A percentile compares a stretch with the other conserved stretches of the same genome.
Conservation (phyloP, 176 grass and related monocot genomes). For the Bolboschoenus planiculmis region DNA sequence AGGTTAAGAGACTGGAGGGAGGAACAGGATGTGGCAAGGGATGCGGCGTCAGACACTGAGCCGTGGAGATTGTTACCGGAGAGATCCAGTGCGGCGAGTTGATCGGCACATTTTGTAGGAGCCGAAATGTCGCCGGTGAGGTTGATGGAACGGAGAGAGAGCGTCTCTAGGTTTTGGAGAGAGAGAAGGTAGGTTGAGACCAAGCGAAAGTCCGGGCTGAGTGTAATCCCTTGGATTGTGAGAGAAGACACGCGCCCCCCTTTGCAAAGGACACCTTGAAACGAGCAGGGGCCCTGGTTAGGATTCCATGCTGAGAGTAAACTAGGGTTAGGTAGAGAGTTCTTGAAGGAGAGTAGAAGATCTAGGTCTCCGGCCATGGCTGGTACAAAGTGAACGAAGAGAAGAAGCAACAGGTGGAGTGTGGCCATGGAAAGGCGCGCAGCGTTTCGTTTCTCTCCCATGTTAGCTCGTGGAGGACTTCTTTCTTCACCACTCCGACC, state of each 20-base stretch:
- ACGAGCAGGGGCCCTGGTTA: slow-evolving; percentile 42
- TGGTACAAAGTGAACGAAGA: background rate
- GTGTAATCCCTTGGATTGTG: slow-evolving; percentile 29
- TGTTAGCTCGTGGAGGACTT: background rate
- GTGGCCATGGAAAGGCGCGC: background rate
- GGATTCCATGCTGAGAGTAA: slow-evolving; percentile 40
- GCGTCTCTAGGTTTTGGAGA: slow-evolving; percentile 39
- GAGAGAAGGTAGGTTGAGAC: slow-evolving; percentile 45
- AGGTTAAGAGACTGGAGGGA: slow-evolving; percentile 52
- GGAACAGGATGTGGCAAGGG: slow-evolving; percentile 39
- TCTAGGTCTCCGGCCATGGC: slow-evolving; percentile 38
- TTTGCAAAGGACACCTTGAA: slow-evolving; percentile 52
- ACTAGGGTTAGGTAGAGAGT: slow-evolving; percentile 32
- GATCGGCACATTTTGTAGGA: slow-evolving; percentile 24
- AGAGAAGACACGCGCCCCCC: slow-evolving; percentile 52
- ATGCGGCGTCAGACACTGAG: slow-evolving; percentile 52
- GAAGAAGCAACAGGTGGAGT: slow-evolving; percentile 7
- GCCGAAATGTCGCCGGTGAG: slow-evolving; percentile 47
- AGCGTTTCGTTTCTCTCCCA: background rate
- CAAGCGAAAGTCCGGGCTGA: slow-evolving; percentile 66
- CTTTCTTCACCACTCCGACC: background rate
- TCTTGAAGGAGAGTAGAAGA: slow-evolving; percentile 68
- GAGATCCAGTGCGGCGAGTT: slow-evolving; percentile 56
- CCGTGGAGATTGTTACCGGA: slow-evolving; percentile 68
- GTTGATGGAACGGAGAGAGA: slow-evolving; percentile 58